Evolutionary conservation across 1,284 basidiomycete genomes (phyloP).

Genomic region (Fomitopsis palustris): DNA sequence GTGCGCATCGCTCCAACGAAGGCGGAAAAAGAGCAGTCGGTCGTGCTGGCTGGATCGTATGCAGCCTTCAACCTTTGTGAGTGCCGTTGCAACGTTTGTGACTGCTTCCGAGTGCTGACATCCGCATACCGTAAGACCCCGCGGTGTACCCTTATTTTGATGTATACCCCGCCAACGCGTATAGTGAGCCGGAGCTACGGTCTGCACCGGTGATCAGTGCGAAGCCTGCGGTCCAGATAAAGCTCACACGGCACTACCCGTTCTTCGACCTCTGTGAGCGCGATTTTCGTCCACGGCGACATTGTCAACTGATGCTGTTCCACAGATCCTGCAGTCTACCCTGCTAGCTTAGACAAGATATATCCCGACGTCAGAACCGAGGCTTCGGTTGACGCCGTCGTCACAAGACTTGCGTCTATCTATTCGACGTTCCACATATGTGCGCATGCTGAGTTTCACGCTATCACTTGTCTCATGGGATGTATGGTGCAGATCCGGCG

Average conservation of each 20-base stretch:
- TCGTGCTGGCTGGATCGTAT: constrained; percentile 2
- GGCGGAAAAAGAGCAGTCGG: not conserved
- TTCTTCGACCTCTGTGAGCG: constrained; percentile 6
- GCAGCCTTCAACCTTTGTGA: constrained; percentile 12
- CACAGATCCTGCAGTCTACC: constrained; percentile 22
- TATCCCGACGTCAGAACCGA: constrained; percentile 12
- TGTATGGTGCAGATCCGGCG: not conserved
- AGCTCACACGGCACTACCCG: constrained; percentile 1
- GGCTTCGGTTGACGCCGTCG: not conserved
- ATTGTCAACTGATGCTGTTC: not conserved
- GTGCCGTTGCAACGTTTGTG: not conserved
- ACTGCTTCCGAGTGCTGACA: not conserved
- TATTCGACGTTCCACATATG: constrained; percentile 18
- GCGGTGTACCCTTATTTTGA: constrained; percentile 35
- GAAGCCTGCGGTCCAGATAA: not conserved
- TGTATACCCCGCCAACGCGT: constrained; percentile 25
- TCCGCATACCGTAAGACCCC: constrained; percentile 20
- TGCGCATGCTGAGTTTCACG: not conserved
- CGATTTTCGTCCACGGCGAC: not conserved
- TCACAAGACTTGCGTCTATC: constrained; percentile 3
- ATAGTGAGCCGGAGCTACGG: not conserved
- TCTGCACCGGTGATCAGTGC: not conserved
- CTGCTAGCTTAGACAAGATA: constrained; percentile 6
- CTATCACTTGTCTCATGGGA: not conserved
- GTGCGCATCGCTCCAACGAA: not conserved